Evolutionary conservation across 192 early-diverging fungal genomes (phyloP).

Genomic region (Piromyces finnis): DNA sequence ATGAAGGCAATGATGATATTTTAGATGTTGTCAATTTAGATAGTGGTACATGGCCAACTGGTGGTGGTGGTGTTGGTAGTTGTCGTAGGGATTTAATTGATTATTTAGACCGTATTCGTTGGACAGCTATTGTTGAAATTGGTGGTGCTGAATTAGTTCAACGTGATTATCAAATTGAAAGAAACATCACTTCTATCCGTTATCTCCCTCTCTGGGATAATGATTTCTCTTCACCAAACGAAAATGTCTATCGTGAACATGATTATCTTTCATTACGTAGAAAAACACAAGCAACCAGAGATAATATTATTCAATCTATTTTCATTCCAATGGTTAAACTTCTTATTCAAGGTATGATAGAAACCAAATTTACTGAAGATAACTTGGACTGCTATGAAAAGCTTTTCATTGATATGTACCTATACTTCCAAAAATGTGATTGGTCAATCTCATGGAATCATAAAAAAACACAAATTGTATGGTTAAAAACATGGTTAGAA

Average conservation of each 20-base stretch:
- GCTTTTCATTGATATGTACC: constrained; percentile 14
- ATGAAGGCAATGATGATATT: constrained; percentile 2
- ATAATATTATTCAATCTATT: constrained; percentile 2
- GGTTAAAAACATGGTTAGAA: constrained; percentile 10
- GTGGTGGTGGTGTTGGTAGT: constrained; percentile 21
- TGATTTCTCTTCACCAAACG: constrained; percentile 19
- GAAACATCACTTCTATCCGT: constrained; percentile 16
- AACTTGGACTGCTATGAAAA: constrained; percentile 8
- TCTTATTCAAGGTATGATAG: constrained; percentile 11
- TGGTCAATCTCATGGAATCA: constrained; percentile 18
- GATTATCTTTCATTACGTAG: neutral
- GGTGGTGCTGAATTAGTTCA: constrained; percentile 16
- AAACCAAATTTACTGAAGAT: neutral
- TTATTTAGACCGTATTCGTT: constrained; percentile 11
- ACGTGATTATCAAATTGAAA: constrained; percentile 25
- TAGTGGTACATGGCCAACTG: constrained; percentile 22
- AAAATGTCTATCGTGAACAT: constrained; percentile 11
- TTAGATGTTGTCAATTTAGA: constrained; percentile 16
- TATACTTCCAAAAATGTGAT: constrained; percentile 15
- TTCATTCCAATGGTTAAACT: constrained; percentile 14
- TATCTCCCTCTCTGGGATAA: constrained; percentile 19
- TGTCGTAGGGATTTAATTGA: constrained; percentile 22
- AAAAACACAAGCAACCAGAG: constrained; percentile 3
- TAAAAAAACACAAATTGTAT: constrained; percentile 10
- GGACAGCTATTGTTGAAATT: constrained; percentile 20